phyloP scores from a whole-genome alignment of 192 early-diverging fungal species.

The Piromyces sp. region DNA sequence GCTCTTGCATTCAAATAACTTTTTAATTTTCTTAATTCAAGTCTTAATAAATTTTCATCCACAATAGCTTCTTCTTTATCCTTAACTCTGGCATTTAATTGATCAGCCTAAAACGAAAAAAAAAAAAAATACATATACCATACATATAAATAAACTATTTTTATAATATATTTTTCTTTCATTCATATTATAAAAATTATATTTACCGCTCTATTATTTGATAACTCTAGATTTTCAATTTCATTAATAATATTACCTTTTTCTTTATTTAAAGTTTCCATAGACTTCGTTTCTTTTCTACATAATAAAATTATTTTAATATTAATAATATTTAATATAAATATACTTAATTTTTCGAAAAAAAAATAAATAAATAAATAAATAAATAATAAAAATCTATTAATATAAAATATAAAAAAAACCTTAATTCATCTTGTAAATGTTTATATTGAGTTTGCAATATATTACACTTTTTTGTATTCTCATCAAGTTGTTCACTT shows the following conservation, averaged over 20 bases:
- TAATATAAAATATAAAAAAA: constrained; percentile 1
- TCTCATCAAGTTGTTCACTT: constrained; percentile 18
- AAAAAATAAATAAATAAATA: no score
- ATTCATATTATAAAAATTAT: no score
- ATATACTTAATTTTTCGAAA: no score
- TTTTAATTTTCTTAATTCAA: constrained; percentile 32
- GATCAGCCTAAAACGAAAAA: constrained; percentile 14
- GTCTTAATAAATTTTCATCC: constrained; percentile 35
- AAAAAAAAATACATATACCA: neutral
- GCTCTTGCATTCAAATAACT: constrained; percentile 28
- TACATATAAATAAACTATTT: no score
- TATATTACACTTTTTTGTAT: constrained; percentile 16
- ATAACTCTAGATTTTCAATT: constrained; percentile 38
- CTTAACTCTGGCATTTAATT: constrained; percentile 20
- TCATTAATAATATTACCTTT: constrained; percentile 14
- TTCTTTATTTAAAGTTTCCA: constrained; percentile 25
- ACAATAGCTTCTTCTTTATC: constrained; percentile 48
- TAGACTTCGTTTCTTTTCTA: constrained; percentile 17
- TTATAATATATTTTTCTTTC: no score
- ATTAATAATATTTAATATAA: no score
- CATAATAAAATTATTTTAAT: no score
- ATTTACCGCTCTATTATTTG: constrained; percentile 32
- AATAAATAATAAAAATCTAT: no score
- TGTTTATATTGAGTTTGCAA: constrained; percentile 35
- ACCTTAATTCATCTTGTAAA: constrained; percentile 36